Conservation (phyloP, 768 basidiomycete genomes). For the Gyrodon lividus region DNA sequence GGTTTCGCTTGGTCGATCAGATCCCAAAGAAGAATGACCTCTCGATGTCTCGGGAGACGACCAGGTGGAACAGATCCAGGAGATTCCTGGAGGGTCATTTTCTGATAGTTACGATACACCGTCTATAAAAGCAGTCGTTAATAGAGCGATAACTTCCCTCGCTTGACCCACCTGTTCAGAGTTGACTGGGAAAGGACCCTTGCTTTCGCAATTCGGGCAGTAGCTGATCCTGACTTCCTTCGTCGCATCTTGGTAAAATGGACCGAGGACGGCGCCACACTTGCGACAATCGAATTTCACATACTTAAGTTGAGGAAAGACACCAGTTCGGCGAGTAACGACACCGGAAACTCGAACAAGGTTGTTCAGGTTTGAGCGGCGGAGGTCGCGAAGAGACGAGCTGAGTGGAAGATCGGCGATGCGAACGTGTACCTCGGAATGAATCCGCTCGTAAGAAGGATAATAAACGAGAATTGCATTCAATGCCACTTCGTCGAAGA, state of each 20-base stretch:
- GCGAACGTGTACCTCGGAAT: slow-evolving; percentile 96
- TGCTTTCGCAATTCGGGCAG: slow-evolving; percentile 91
- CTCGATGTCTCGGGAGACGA: slow-evolving; percentile 93
- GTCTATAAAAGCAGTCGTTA: slow-evolving; percentile 53
- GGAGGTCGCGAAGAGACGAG: slow-evolving; percentile 89
- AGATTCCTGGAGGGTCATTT: slow-evolving; percentile 97
- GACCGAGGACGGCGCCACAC: slow-evolving; percentile 91
- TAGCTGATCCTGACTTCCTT: slow-evolving; percentile 93
- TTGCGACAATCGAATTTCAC: slow-evolving; percentile 98
- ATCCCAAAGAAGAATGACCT: slow-evolving; percentile 97
- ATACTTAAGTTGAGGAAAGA: slow-evolving; percentile 99
- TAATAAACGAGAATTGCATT: slow-evolving; percentile 94
- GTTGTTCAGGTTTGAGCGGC: slow-evolving; percentile 89
- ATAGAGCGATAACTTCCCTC: background rate
- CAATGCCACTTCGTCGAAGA: slow-evolving; percentile 95
- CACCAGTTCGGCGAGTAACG: slow-evolving; percentile 91
- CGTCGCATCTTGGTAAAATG: slow-evolving; percentile 96
- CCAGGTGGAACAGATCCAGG: slow-evolving; percentile 98
- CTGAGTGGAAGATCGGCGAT: slow-evolving; percentile 91
- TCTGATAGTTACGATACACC: slow-evolving; percentile 97
- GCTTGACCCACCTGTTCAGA: slow-evolving; percentile 76
- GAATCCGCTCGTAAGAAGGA: slow-evolving; percentile 94
- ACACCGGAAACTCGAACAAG: slow-evolving; percentile 95
- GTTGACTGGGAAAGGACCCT: slow-evolving; percentile 95
- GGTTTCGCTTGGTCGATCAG: slow-evolving; percentile 98